Conservation (phyloP, 768 basidiomycete genomes). For the Tubosaeta sp. region DNA sequence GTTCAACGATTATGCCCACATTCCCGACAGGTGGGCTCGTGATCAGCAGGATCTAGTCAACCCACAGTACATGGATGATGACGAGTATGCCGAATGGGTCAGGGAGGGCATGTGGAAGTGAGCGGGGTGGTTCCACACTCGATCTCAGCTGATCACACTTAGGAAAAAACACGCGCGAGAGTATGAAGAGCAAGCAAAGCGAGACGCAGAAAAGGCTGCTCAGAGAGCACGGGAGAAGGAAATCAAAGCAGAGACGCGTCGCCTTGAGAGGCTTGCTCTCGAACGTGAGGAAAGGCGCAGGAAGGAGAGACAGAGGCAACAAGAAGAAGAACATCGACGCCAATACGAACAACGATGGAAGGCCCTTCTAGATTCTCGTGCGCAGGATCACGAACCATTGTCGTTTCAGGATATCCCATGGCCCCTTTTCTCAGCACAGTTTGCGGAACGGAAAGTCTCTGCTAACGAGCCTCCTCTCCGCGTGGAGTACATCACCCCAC, state of each 20-base stretch:
- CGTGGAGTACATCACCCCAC: constrained; percentile 50
- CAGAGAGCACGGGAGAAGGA: constrained; percentile 53
- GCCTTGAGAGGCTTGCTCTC: constrained; percentile 47
- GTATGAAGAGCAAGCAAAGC: constrained; percentile 56
- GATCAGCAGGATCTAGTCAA: constrained; percentile 42
- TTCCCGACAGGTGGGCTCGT: constrained; percentile 64
- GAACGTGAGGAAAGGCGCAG: constrained; percentile 49
- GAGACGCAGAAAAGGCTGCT: constrained; percentile 50
- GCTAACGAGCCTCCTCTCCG: constrained; percentile 14
- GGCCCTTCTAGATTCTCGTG: constrained; percentile 35
- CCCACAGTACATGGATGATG: constrained; percentile 65
- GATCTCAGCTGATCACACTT: constrained; percentile 2
- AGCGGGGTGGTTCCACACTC: constrained; percentile 18
- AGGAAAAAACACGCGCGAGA: constrained; percentile 69
- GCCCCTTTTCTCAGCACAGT: constrained; percentile 47
- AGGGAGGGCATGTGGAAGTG: constrained; percentile 82
- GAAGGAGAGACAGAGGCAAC: constrained; percentile 42
- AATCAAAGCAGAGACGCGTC: constrained; percentile 48
- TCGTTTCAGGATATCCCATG: constrained; percentile 66
- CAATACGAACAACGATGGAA: constrained; percentile 60
- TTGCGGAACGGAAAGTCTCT: constrained; percentile 14
- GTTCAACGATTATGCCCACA: too few relatives aligned
- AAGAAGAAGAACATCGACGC: constrained; percentile 43
- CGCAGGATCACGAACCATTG: constrained; percentile 30
- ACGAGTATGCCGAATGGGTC: constrained; percentile 87